Percentiles rank a stretch among this genome's conserved stretches.
These are phyloP conservation scores for Inonotus hispidus DNA, from an alignment of 1,284 basidiomycete genomes.

Conservation along the genomic window DNA sequence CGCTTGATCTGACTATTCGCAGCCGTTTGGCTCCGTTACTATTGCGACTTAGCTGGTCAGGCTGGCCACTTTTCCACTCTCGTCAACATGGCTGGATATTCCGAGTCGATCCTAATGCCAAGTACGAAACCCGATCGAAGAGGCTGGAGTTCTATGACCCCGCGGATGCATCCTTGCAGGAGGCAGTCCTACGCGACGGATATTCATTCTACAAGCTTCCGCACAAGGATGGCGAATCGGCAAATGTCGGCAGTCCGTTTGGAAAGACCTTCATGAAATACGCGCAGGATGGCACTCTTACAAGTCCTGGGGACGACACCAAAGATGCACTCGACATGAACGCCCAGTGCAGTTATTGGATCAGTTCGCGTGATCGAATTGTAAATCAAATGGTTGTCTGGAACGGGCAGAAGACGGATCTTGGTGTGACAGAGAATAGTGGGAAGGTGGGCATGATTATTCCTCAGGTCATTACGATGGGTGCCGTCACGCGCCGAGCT, in stretches of 20 bases:
- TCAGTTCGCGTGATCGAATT: conserved; percentile 89
- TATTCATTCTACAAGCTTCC: conserved; percentile 87
- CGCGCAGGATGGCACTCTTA: conserved; percentile 81
- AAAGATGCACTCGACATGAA: conserved; percentile 88
- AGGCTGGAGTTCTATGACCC: conserved; percentile 55
- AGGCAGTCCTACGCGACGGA: conserved; percentile 38
- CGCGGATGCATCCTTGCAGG: conserved; percentile 52
- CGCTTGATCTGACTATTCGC: conserved; percentile 84
- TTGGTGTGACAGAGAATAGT: conserved; percentile 40
- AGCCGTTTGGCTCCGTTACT: conserved; percentile 83
- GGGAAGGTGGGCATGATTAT: conserved; percentile 86
- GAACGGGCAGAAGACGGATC: conserved; percentile 46
- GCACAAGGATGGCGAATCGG: conserved; percentile 91
- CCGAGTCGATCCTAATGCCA: conserved; percentile 50
- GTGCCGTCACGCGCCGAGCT: conserved; percentile 93
- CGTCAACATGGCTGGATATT: conserved; percentile 92
- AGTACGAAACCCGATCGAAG: conserved; percentile 36
- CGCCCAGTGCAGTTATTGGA: conserved; percentile 97
- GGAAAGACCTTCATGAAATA: conserved; percentile 87
- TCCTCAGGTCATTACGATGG: conserved; percentile 97
- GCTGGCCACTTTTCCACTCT: conserved; percentile 82
- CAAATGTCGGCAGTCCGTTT: conserved; percentile 92
- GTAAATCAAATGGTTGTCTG: conserved; percentile 93
- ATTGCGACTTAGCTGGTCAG: conserved; percentile 84
- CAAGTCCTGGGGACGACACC: conserved; percentile 74